These are phyloP conservation scores for Hordeum pubiflorum DNA, from an alignment of 202 grass and related monocot species.

Conservation along the genomic window DNA sequence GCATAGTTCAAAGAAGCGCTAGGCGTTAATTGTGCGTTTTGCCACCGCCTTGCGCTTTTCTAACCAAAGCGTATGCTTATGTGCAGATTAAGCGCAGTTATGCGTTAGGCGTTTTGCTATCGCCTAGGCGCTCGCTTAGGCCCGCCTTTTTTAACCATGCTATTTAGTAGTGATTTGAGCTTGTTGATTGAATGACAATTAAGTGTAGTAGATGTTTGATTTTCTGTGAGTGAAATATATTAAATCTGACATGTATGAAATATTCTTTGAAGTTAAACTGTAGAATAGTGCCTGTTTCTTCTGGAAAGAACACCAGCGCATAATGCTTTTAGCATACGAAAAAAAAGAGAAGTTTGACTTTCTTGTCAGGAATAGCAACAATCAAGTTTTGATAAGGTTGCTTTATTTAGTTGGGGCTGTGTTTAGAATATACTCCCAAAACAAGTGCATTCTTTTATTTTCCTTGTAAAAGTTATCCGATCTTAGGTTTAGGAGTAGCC, in stretches of 20 bases:
- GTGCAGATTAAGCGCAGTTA: too few species aligned
- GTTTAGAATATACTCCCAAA: neutral
- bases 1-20: too few species aligned
- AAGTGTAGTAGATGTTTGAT: neutral
- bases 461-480: neutral
- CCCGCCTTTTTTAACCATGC: too few species aligned
- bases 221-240: neutral
- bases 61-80: too few species aligned
- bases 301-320: neutral
- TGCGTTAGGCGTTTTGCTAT: too few species aligned
- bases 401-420: neutral
- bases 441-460: neutral
- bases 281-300: neutral
- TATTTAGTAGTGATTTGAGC: neutral
- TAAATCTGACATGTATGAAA: neutral
- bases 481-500: conserved; percentile 1
- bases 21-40: too few species aligned
- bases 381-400: neutral
- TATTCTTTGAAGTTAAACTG: neutral
- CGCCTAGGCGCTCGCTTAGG: too few species aligned
- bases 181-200: neutral
- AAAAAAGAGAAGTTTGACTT: neutral
- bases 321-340: neutral
- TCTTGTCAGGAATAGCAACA: neutral
- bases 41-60: too few species aligned